Base-by-base conservation (phyloP, 2,329 filamentous ascomycete species). In the Diaporthe citri region DNA sequence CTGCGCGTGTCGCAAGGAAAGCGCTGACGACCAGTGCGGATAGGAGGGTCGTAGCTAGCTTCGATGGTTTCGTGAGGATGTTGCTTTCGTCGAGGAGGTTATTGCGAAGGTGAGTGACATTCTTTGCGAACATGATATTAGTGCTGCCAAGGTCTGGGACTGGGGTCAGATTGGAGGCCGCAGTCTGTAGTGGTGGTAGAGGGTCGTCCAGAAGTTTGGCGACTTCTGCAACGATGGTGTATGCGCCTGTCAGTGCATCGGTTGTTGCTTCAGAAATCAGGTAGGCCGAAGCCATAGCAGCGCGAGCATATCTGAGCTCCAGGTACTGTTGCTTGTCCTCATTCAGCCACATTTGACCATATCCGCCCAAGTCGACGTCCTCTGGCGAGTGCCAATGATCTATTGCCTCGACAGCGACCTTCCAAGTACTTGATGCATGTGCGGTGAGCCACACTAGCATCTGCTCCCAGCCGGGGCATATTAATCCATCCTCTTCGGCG, bases 371-470 rank as follows among this genome's bases (percentile, higher is more conserved):
- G 77, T 95, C 92, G 62, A 93, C 87, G 79, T 96, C 94, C 9
- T 86, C 86, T 0, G 93, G 93, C 0, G 94, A 94, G 78, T 93
- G 90, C 94, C 94, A 96, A 77, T 93, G 89, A 76, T 92, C 89
- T 46, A 95, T 85, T 10, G 89, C 91, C 66, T 87, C 87, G 43
- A 92, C 86, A n/a, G 90, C 89, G n/a, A 91, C 85, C 36, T 82
- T 85, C 88, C 94, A 93, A 22, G 91, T 89, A 28, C 85, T 86
- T 5, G 86, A 85, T 0, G 93, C 91, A 76, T 91, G 90, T 3
- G 84, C 80, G 20, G 89, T 86, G 52, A 96, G 86, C 93, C 93
- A 96, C 72, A 89, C 86, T 71, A 94, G 90, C 5, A 93, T 86
- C 77, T 90, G 87, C 76, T 94, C 91, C 93, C 93, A 96, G 10